Conservation (phyloP, 2,329 filamentous ascomycete species). For the Paradendryphiella salina region DNA sequence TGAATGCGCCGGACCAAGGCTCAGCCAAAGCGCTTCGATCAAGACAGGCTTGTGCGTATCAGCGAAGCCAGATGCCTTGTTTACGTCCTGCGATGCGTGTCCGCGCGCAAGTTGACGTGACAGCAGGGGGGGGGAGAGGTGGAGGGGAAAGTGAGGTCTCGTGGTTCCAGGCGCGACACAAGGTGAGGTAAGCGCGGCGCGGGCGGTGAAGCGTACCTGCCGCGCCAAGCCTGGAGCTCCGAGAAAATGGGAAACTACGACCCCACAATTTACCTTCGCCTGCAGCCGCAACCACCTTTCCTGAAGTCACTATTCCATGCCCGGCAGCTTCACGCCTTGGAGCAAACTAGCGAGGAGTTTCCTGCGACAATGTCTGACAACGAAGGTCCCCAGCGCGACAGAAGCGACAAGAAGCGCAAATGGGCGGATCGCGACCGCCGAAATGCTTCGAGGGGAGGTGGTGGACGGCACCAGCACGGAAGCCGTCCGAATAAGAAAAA, state of each 20-base stretch:
- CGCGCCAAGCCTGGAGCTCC: slow-evolving; percentile 26
- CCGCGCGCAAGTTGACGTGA: slow-evolving; percentile 19
- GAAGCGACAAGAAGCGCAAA: slow-evolving; percentile 42
- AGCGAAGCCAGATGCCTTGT: slow-evolving; percentile 1
- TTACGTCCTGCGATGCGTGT: slow-evolving; percentile 12
- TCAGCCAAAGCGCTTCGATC: background rate
- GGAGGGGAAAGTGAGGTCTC: slow-evolving; percentile 8
- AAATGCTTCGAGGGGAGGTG: slow-evolving; percentile 38
- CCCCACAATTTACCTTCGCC: slow-evolving; percentile 16
- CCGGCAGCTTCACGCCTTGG: slow-evolving; percentile 23
- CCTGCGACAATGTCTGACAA: slow-evolving; percentile 33
- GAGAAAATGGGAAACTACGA: slow-evolving; percentile 26
- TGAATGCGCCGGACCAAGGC: slow-evolving; percentile 13
- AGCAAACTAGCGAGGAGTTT: slow-evolving; percentile 28
- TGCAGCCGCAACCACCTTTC: slow-evolving; percentile 8
- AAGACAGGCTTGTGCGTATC: background rate
- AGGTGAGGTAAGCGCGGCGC: slow-evolving; percentile 18
- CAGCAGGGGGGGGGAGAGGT: slow-evolving; percentile 16
- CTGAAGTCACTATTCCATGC: slow-evolving; percentile 25
- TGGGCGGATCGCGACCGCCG: slow-evolving; percentile 33
- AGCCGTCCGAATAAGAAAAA: slow-evolving; percentile 60
- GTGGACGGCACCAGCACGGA: slow-evolving; percentile 42
- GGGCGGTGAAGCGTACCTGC: slow-evolving; percentile 31
- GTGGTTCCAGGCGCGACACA: slow-evolving; percentile 5
- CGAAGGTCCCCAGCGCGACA: slow-evolving; percentile 26